These are phyloP conservation scores for Capronia epimyces DNA, from an alignment of 2,329 filamentous ascomycete genomes.

Conservation along the genomic window DNA sequence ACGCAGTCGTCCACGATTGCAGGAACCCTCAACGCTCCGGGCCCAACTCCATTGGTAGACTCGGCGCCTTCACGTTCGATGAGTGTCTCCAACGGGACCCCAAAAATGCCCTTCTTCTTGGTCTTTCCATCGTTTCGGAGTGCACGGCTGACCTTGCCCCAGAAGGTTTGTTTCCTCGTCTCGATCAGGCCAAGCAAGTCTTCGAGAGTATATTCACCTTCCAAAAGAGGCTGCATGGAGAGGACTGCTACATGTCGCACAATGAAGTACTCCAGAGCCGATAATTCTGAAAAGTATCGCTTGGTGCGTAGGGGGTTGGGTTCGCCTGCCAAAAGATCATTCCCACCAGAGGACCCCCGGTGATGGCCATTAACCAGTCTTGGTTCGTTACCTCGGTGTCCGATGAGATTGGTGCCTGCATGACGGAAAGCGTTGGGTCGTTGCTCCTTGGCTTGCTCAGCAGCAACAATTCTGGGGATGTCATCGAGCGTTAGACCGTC, in stretches of 20 bases:
- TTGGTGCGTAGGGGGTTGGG: slow-evolving; percentile 56
- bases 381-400: slow-evolving; percentile 49
- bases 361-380: slow-evolving; percentile 65
- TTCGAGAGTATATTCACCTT: slow-evolving; percentile 86
- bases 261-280: slow-evolving; percentile 94
- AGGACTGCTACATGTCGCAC: slow-evolving; percentile 91
- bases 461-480: slow-evolving; percentile 90
- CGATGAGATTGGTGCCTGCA: slow-evolving; percentile 63
- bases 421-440: slow-evolving; percentile 73
- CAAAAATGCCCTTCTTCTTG: slow-evolving; percentile 93
- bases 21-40: slow-evolving; percentile 82
- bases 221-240: slow-evolving; percentile 87
- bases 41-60: slow-evolving; percentile 94
- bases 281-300: slow-evolving; percentile 93
- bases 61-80: slow-evolving; percentile 92
- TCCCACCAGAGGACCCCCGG: slow-evolving; percentile 57
- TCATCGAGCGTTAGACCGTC: slow-evolving; percentile 93
- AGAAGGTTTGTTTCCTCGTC: slow-evolving; percentile 87
- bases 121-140: slow-evolving; percentile 75
- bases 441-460: slow-evolving; percentile 90
- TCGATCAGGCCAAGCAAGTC: slow-evolving; percentile 91
- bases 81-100: slow-evolving; percentile 78
- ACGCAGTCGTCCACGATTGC: slow-evolving; percentile 94
- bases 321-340: slow-evolving; percentile 46
- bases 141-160: slow-evolving; percentile 96